These are phyloP conservation scores for Pythium diclinum DNA, from an alignment of 352 stramenopile species.

Conservation along the genomic window DNA sequence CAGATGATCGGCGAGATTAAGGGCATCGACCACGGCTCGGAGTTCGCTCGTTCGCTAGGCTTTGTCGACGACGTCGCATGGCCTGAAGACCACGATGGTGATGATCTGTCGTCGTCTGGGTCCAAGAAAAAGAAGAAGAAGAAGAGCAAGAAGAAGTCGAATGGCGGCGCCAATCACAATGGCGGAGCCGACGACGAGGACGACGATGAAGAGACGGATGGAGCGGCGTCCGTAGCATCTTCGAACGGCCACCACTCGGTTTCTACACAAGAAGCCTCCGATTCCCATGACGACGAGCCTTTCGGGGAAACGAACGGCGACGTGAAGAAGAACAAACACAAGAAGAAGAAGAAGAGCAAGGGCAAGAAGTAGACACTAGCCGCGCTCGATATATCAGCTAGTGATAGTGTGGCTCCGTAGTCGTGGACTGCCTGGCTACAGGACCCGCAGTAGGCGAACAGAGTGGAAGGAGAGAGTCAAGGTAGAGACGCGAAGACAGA, in stretches of 20 bases:
- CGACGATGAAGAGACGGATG: conserved; percentile 16
- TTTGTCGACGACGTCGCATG: conserved; percentile 86
- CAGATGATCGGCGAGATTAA: conserved; percentile 56
- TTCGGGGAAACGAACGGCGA: conserved; percentile 5
- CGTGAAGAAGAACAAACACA: conserved; percentile 29
- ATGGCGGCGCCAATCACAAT: conserved; percentile 16
- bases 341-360: conserved; percentile 40
- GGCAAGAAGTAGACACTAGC: conserved; percentile 27
- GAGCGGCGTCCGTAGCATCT: conserved; percentile 16
- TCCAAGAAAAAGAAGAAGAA: conserved; percentile 64
- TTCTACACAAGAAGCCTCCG: background rate
- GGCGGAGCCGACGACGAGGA: conserved; percentile 11
- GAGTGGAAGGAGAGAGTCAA: conserved; percentile 9
- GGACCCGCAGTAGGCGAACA: background rate
- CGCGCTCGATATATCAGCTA: conserved; percentile 2
- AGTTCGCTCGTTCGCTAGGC: conserved; percentile 73
- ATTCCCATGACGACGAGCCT: conserved; percentile 20
- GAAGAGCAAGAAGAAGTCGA: conserved; percentile 56
- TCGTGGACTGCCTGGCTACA: background rate
- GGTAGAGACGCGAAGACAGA: conserved; percentile 10
- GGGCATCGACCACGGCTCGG: conserved; percentile 80
- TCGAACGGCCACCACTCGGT: conserved; percentile 14
- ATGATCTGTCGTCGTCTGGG: conserved; percentile 22
- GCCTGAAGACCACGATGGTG: conserved; percentile 52
- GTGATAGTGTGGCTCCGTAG: background rate